Evolutionary conservation across 1,284 basidiomycete genomes (phyloP).

Genomic region (Ceraceosorus bombacis): DNA sequence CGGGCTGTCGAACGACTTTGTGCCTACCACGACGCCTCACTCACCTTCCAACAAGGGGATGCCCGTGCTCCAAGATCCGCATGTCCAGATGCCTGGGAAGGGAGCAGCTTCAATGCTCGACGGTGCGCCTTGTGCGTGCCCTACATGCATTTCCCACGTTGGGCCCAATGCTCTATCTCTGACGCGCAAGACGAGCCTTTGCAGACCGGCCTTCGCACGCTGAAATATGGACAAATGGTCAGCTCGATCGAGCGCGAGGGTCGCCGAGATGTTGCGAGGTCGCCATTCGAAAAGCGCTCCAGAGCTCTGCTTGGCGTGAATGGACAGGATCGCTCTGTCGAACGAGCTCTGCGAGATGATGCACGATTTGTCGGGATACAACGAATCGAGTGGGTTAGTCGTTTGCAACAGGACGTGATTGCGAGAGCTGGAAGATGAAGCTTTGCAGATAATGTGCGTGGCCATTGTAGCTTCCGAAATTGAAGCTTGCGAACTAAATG

Average conservation of each 20-base stretch:
- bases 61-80: constrained; percentile 26
- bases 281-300: constrained; percentile 15
- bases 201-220: constrained; percentile 1
- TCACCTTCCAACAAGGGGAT: constrained; percentile 29
- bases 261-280: neutral
- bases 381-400: constrained; percentile 31
- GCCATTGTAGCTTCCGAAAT: constrained; percentile 29
- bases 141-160: too few relatives aligned
- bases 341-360: constrained; percentile 26
- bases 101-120: constrained; percentile 6
- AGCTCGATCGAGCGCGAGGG: neutral
- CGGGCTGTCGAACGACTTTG: too few relatives aligned
- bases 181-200: neutral
- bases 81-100: constrained; percentile 20
- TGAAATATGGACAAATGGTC: neutral
- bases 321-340: constrained; percentile 30
- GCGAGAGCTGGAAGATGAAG: neutral
- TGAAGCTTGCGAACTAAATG: neutral
- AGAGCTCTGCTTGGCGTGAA: constrained; percentile 10
- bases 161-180: too few relatives aligned
- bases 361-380: constrained; percentile 15
- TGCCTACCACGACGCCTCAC: neutral
- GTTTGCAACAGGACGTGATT: constrained; percentile 31
- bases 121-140: constrained; percentile 7
- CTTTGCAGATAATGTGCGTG: constrained; percentile 25